Conservation (phyloP, 176 grass and related monocot species). For the Eremochloa ophiuroides region DNA sequence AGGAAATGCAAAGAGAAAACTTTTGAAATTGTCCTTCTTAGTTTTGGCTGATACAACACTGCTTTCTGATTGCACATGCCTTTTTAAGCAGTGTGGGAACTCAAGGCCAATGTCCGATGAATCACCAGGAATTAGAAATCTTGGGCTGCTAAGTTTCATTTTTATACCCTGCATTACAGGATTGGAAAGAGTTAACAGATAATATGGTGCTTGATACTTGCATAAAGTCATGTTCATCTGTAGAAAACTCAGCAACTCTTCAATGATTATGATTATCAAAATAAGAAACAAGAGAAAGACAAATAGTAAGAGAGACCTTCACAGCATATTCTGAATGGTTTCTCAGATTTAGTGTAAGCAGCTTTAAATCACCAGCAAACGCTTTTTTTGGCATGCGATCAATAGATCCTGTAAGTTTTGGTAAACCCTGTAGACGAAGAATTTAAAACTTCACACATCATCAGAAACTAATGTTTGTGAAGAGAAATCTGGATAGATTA, state of each 20-base stretch:
- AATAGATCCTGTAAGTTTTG: conserved; percentile 81
- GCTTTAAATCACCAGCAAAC: conserved; percentile 74
- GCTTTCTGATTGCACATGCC: conserved; percentile 41
- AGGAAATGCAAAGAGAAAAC: conserved; percentile 76
- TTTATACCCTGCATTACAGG: conserved; percentile 71
- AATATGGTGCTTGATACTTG: conserved; percentile 6
- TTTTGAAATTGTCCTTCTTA: conserved; percentile 44
- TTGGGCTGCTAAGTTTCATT: conserved; percentile 90
- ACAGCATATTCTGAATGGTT: conserved; percentile 81
- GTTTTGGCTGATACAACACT: neutral
- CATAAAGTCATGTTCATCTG: neutral
- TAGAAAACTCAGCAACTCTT: conserved; percentile 7
- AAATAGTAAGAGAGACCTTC: conserved; percentile 53
- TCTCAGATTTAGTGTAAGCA: conserved; percentile 65
- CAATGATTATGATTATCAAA: conserved; percentile 8
- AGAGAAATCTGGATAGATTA: neutral
- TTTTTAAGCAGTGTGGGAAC: conserved; percentile 70
- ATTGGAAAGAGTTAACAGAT: conserved; percentile 24
- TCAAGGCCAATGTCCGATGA: conserved; percentile 36
- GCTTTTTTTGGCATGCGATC: conserved; percentile 58
- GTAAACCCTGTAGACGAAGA: conserved; percentile 64
- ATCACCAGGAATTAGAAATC: conserved; percentile 69
- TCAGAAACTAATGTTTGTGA: conserved; percentile 23
- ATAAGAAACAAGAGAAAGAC: neutral
- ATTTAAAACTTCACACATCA: conserved; percentile 15